These are phyloP conservation scores for Diaporthe destruens DNA, from an alignment of 2,329 filamentous ascomycete genomes.

Conservation along the genomic window DNA sequence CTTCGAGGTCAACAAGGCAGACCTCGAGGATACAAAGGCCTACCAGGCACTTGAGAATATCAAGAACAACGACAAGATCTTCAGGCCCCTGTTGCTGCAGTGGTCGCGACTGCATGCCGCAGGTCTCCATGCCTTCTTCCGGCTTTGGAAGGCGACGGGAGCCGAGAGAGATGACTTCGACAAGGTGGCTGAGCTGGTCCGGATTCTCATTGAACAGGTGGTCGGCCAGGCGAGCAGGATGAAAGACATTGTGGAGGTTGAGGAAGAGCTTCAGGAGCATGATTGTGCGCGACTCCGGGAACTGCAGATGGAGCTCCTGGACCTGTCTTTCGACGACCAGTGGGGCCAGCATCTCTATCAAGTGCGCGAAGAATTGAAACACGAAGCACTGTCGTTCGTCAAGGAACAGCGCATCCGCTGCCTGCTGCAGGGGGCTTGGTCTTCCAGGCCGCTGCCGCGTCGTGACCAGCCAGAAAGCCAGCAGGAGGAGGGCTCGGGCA, in stretches of 20 bases:
- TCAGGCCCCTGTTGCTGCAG: constrained; percentile 88
- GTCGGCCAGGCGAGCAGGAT: constrained; percentile 85
- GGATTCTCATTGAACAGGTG: constrained; percentile 90
- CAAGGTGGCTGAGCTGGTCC: constrained; percentile 91
- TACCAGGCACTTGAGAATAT: constrained; percentile 81
- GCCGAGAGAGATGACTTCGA: constrained; percentile 90
- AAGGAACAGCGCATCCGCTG: constrained; percentile 96
- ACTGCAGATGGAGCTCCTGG: constrained; percentile 92
- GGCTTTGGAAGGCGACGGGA: constrained; percentile 91
- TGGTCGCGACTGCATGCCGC: constrained; percentile 93
- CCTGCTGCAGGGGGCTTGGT: constrained; percentile 91
- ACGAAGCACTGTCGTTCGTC: constrained; percentile 94
- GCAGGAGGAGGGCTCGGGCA: constrained; percentile 57
- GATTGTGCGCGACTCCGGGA: constrained; percentile 83
- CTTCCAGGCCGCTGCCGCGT: constrained; percentile 65
- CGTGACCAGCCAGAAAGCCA: constrained; percentile 53
- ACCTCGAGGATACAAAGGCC: constrained; percentile 81
- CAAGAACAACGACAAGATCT: constrained; percentile 86
- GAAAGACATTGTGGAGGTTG: constrained; percentile 87
- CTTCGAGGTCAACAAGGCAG: constrained; percentile 90
- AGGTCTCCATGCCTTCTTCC: constrained; percentile 87
- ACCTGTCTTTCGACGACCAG: constrained; percentile 91
- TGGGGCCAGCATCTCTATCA: constrained; percentile 93
- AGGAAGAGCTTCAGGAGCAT: constrained; percentile 88
- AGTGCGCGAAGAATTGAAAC: constrained; percentile 90